A percentile compares a stretch with the other conserved stretches of the same genome.
phyloP scores from a whole-genome alignment of 2,329 filamentous ascomycete genomes.

The Davidsoniella australis region DNA sequence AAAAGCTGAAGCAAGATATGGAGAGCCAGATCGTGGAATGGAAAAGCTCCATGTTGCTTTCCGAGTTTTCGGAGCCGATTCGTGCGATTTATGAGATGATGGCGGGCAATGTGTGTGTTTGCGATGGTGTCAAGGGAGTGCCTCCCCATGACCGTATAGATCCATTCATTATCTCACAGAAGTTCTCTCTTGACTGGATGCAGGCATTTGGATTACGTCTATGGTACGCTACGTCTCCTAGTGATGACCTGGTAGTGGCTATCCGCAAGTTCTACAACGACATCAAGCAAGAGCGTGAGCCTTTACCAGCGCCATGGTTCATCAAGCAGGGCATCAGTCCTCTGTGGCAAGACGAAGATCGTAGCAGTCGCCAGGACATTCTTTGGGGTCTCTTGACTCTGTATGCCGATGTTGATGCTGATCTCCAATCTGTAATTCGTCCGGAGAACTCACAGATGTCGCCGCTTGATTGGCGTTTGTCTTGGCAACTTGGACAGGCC shows the following conservation, averaged over 20 bases:
- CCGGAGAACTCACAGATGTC: conserved; percentile 63
- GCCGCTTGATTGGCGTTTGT: conserved; percentile 56
- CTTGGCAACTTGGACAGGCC: conserved; percentile 69
- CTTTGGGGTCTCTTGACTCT: conserved; percentile 77
- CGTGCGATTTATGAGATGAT: conserved; percentile 81
- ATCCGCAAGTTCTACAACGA: conserved; percentile 60
- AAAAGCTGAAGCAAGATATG: conserved; percentile 55
- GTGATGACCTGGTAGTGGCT: conserved; percentile 54
- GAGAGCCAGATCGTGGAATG: conserved; percentile 66
- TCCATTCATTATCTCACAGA: conserved; percentile 66
- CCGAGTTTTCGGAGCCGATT: conserved; percentile 71
- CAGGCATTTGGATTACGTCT: conserved; percentile 81
- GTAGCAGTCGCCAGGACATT: conserved; percentile 51
- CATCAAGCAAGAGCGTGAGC: conserved; percentile 52
- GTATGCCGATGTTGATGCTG: conserved; percentile 43
- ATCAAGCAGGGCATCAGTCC: conserved; percentile 38
- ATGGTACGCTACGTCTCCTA: conserved; percentile 62
- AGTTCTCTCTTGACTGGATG: conserved; percentile 81
- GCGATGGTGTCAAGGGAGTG: conserved; percentile 56
- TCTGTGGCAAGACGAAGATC: conserved; percentile 43
- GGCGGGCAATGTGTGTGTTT: conserved; percentile 71
- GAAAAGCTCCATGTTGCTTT: conserved; percentile 65
- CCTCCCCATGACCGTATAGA: conserved; percentile 64
- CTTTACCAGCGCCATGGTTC: conserved; percentile 57
- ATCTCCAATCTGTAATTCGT: conserved; percentile 53